A percentile compares a stretch with the other conserved stretches of the same genome.
These are phyloP conservation scores for Penicillium pulvis DNA, from an alignment of 495 filamentous ascomycete genomes.

Conservation along the genomic window DNA sequence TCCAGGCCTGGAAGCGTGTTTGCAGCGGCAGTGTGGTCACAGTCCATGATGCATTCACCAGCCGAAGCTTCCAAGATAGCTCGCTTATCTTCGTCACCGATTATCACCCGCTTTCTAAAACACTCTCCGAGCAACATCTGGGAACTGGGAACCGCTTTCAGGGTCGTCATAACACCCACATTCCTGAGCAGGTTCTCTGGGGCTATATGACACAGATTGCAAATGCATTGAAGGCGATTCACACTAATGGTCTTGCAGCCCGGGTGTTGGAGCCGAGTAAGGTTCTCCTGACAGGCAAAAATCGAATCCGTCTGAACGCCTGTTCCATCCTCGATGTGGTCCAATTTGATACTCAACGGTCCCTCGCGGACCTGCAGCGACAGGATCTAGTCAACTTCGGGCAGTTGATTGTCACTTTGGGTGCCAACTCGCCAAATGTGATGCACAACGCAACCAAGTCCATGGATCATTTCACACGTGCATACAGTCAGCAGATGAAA, in stretches of 20 bases:
- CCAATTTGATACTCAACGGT: conserved; percentile 66
- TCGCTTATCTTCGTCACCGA: conserved; percentile 93
- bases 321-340: conserved; percentile 88
- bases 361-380: conserved; percentile 75
- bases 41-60: conserved; percentile 91
- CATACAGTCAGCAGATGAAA: conserved; percentile 72
- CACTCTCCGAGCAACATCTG: conserved; percentile 82
- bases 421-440: conserved; percentile 60
- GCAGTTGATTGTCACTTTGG: conserved; percentile 76
- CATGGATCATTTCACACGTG: conserved; percentile 70
- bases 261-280: conserved; percentile 82
- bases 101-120: conserved; percentile 89
- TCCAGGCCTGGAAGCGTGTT: conserved; percentile 91
- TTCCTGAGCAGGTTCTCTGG: conserved; percentile 84
- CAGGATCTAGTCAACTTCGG: conserved; percentile 89
- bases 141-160: conserved; percentile 56
- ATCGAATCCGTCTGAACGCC: conserved; percentile 84
- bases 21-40: conserved; percentile 81
- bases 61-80: conserved; percentile 87
- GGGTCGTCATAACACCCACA: conserved; percentile 47
- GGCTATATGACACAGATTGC: conserved; percentile 89
- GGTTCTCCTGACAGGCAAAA: conserved; percentile 68
- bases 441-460: conserved; percentile 59
- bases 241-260: conserved; percentile 77
- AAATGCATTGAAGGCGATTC: conserved; percentile 85